Conservation (phyloP, 768 basidiomycete species). For the Russula griseocarnosa region DNA sequence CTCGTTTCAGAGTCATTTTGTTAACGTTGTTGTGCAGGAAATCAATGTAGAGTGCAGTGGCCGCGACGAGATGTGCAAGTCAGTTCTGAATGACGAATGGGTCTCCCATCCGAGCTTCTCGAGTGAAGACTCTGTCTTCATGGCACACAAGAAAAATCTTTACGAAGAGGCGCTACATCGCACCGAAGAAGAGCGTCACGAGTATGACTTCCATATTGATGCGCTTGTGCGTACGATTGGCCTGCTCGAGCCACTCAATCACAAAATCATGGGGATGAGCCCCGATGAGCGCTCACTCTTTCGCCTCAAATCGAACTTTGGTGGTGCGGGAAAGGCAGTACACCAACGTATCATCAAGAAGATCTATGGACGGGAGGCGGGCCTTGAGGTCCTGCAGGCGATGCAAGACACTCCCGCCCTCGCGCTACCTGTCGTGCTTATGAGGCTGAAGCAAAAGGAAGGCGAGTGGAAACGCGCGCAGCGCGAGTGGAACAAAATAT, state of each 20-base stretch:
- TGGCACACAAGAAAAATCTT: conserved; percentile 88
- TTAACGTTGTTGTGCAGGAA: conserved; percentile 49
- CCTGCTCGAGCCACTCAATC: conserved; percentile 86
- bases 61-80: conserved; percentile 93
- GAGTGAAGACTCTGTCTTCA: conserved; percentile 88
- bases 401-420: conserved; percentile 90
- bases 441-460: conserved; percentile 90
- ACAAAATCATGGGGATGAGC: conserved; percentile 75
- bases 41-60: conserved; percentile 86
- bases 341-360: conserved; percentile 95
- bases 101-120: conserved; percentile 95
- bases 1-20: conserved; percentile 14
- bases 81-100: conserved; percentile 98
- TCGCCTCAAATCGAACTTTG: conserved; percentile 85
- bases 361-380: conserved; percentile 87
- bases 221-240: conserved; percentile 88
- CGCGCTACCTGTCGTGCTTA: conserved; percentile 86
- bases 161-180: conserved; percentile 97
- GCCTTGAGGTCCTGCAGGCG: conserved; percentile 74
- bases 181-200: conserved; percentile 96
- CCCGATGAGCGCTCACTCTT: conserved; percentile 75
- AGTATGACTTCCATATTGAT: conserved; percentile 98
- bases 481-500: conserved; percentile 97
- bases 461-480: conserved; percentile 98
- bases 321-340: conserved; percentile 78